Percentiles rank a stretch among this genome's conserved stretches.
Evolutionary conservation across 257 asterid species (phyloP).

Genomic region (Cruciata laevipes): DNA sequence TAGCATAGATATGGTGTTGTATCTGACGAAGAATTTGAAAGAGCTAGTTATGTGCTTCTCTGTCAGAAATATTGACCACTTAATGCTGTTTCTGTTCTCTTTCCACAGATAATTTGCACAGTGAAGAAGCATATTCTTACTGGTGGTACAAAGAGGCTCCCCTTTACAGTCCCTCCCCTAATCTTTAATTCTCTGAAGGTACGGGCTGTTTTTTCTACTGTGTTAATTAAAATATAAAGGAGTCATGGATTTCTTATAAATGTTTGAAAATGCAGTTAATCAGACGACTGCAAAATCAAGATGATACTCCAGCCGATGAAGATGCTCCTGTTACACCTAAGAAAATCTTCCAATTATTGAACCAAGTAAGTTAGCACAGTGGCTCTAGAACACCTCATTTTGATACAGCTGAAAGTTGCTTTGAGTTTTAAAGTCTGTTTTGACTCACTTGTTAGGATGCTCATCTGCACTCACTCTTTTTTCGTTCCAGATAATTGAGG

Average conservation of each 20-base stretch:
- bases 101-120: slow-evolving; percentile 65
- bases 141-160: slow-evolving; percentile 93
- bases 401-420: too few relatives aligned
- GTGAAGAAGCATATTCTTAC: slow-evolving; percentile 82
- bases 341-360: slow-evolving; percentile 75
- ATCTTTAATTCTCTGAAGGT: slow-evolving; percentile 85
- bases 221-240: neutral
- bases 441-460: neutral
- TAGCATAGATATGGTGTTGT: neutral
- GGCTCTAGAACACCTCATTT: neutral
- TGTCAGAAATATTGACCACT: slow-evolving; percentile 12
- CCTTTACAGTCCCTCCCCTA: slow-evolving; percentile 82
- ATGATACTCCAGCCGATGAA: slow-evolving; percentile 54
- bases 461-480: neutral
- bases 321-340: slow-evolving; percentile 68
- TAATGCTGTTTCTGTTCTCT: slow-evolving; percentile 10
- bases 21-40: neutral
- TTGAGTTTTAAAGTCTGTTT: neutral
- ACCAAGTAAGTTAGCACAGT: slow-evolving; percentile 46
- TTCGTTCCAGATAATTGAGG: slow-evolving; percentile 71
- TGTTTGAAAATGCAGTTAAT: slow-evolving; percentile 52
- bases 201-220: slow-evolving; percentile 3
- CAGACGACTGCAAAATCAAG: slow-evolving; percentile 64
- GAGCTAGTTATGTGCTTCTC: neutral
- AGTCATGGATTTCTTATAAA: slow-evolving; percentile 3